Evolutionary conservation across 495 filamentous ascomycete species (phyloP).

Genomic region (Neurospora intermedia): DNA sequence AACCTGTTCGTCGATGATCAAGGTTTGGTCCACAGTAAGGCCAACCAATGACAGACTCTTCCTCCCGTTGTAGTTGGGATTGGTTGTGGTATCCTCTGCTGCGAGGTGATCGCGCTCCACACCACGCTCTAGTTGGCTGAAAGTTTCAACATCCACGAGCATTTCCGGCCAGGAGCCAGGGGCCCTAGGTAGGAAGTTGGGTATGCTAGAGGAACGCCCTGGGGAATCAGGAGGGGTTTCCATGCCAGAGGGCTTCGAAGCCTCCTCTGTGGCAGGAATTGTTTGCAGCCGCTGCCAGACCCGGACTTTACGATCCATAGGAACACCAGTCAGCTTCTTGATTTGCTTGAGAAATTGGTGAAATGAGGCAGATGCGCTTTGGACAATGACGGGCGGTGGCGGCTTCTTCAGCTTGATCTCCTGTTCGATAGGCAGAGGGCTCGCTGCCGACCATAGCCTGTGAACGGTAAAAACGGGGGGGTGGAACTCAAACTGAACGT

Average conservation of each 20-base stretch:
- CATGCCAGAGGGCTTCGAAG: conserved; percentile 11
- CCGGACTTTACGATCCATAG: conserved; percentile 60
- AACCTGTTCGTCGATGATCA: conserved; percentile 73
- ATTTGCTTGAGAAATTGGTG: conserved; percentile 63
- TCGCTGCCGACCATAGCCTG: conserved; percentile 53
- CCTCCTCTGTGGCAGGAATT: conserved; percentile 24
- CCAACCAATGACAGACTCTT: conserved; percentile 52
- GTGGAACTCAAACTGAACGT: conserved; percentile 72
- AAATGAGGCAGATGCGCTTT: conserved; percentile 55
- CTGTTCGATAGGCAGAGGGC: conserved; percentile 44
- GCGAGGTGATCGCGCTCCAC: conserved; percentile 60
- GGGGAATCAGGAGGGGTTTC: conserved; percentile 26
- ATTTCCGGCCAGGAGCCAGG: conserved; percentile 52
- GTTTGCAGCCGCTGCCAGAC: conserved; percentile 60
- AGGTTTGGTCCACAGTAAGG: conserved; percentile 52
- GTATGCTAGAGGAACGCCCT: conserved; percentile 11
- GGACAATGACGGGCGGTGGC: conserved; percentile 49
- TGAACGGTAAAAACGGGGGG: conserved; percentile 82
- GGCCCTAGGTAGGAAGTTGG: conserved; percentile 13
- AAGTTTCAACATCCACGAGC: conserved; percentile 60
- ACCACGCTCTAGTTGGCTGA: conserved; percentile 55
- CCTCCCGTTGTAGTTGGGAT: conserved; percentile 67
- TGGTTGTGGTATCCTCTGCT: conserved; percentile 59
- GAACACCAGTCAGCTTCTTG: conserved; percentile 55
- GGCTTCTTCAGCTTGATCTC: conserved; percentile 46